These are phyloP conservation scores for Phlyctochytrium planicorne DNA, from an alignment of 192 early-diverging fungal species.

Conservation along the genomic window DNA sequence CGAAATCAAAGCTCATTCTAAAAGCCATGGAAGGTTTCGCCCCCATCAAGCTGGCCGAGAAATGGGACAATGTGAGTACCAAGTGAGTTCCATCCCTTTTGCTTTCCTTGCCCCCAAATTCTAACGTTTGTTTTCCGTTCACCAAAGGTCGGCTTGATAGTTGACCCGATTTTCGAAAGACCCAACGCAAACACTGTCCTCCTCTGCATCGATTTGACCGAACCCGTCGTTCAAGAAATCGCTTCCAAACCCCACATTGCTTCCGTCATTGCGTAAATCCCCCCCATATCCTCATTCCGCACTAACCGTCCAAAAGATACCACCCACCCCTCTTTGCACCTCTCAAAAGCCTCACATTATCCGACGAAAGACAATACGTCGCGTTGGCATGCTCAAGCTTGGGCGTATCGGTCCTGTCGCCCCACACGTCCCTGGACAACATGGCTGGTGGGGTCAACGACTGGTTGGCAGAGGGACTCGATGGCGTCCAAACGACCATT, in stretches of 20 bases:
- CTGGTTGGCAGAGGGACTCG: slow-evolving; percentile 79
- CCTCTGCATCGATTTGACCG: slow-evolving; percentile 89
- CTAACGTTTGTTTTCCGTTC: not conserved
- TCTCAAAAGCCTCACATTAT: slow-evolving; percentile 73
- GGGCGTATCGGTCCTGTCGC: slow-evolving; percentile 80
- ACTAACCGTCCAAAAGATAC: slow-evolving; percentile 46
- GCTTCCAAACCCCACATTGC: slow-evolving; percentile 72
- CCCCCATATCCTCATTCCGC: not conserved
- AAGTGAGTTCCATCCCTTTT: not conserved
- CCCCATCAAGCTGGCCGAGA: slow-evolving; percentile 17
- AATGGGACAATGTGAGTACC: slow-evolving; percentile 24
- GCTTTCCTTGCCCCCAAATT: not conserved
- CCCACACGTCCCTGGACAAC: slow-evolving; percentile 88
- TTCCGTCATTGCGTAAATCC: slow-evolving; percentile 70
- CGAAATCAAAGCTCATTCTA: no score
- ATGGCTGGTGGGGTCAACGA: slow-evolving; percentile 83
- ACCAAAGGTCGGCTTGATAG: slow-evolving; percentile 69
- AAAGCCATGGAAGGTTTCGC: slow-evolving; percentile 4
- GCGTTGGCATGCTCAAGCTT: slow-evolving; percentile 74
- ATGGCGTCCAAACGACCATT: slow-evolving; percentile 22
- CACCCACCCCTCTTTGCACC: slow-evolving; percentile 89
- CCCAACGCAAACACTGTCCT: slow-evolving; percentile 71
- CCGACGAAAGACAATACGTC: slow-evolving; percentile 78
- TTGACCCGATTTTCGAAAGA: slow-evolving; percentile 83
- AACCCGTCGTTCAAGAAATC: slow-evolving; percentile 73